Percentiles rank a stretch among this genome's conserved stretches.
phyloP scores from a whole-genome alignment of 257 asterid genomes.

The Lavandula angustifolia region DNA sequence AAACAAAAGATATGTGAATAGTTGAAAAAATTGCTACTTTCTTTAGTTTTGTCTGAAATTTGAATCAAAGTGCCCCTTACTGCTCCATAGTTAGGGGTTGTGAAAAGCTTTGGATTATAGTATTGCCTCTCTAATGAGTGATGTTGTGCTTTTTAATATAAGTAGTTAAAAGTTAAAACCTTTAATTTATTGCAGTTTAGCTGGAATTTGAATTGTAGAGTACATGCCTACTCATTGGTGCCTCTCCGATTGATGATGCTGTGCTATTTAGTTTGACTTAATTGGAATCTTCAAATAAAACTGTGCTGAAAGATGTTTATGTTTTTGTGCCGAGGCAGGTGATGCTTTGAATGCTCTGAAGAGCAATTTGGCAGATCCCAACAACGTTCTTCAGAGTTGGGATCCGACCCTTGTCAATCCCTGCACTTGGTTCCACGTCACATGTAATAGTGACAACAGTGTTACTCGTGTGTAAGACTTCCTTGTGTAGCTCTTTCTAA shows the following conservation, averaged over 20 bases:
- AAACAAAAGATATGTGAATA: not conserved
- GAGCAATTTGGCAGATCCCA: slow-evolving; percentile 82
- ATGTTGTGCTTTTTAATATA: not conserved
- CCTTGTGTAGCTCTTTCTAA: not conserved
- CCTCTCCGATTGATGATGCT: slow-evolving; percentile 2
- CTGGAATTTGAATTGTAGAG: not conserved
- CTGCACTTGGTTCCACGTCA: slow-evolving; percentile 95
- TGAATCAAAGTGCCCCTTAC: not conserved
- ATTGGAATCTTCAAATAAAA: not conserved
- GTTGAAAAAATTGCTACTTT: not conserved
- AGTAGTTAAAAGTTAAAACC: not conserved
- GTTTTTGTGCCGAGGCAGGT: slow-evolving; percentile 51
- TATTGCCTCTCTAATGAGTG: not conserved
- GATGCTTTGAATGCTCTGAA: slow-evolving; percentile 89
- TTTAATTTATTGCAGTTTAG: not conserved
- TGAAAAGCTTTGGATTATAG: not conserved
- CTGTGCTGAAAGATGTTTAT: slow-evolving; percentile 8
- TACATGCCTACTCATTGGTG: not conserved
- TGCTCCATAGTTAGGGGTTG: not conserved
- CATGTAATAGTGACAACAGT: slow-evolving; percentile 75
- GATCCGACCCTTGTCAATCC: slow-evolving; percentile 93
- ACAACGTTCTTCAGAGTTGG: slow-evolving; percentile 93
- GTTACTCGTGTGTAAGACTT: slow-evolving; percentile 91
- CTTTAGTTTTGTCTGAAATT: not conserved
- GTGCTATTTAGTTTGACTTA: slow-evolving; percentile 14